Conservation (phyloP, 164 flowering plant species). For the Chloranthus sessilifolius region DNA sequence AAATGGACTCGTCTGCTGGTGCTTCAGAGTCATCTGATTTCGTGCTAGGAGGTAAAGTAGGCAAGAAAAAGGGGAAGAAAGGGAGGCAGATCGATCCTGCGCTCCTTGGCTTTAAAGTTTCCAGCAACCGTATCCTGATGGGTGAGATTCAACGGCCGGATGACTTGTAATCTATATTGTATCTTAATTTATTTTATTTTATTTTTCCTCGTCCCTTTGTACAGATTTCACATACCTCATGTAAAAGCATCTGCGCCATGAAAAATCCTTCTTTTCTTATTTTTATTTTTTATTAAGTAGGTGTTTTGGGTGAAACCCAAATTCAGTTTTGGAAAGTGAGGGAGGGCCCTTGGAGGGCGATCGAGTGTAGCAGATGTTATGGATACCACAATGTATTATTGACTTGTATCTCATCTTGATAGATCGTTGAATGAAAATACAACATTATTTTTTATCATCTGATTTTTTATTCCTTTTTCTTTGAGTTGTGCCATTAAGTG, state of each 20-base stretch:
- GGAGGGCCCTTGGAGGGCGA: too few relatives aligned
- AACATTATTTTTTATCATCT: too few relatives aligned
- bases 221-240: background rate
- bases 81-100: slow-evolving; percentile 81
- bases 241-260: slow-evolving; percentile 3
- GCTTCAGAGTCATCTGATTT: slow-evolving; percentile 35
- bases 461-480: too few relatives aligned
- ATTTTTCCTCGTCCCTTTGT: background rate
- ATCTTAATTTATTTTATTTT: background rate
- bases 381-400: too few relatives aligned
- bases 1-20: slow-evolving; percentile 21
- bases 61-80: slow-evolving; percentile 81
- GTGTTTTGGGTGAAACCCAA: background rate
- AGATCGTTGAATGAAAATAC: too few relatives aligned
- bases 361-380: too few relatives aligned
- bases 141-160: slow-evolving; percentile 74
- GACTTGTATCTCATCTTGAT: too few relatives aligned
- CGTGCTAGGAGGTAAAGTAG: slow-evolving; percentile 32
- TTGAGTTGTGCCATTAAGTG: too few relatives aligned
- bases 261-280: slow-evolving; percentile 2
- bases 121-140: slow-evolving; percentile 80
- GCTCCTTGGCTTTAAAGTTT: slow-evolving; percentile 76
- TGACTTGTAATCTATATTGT: slow-evolving; percentile 23
- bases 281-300: background rate
- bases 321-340: slow-evolving; percentile 1